Conservation (phyloP, 106 monocot species). For the Posidonia australis region DNA sequence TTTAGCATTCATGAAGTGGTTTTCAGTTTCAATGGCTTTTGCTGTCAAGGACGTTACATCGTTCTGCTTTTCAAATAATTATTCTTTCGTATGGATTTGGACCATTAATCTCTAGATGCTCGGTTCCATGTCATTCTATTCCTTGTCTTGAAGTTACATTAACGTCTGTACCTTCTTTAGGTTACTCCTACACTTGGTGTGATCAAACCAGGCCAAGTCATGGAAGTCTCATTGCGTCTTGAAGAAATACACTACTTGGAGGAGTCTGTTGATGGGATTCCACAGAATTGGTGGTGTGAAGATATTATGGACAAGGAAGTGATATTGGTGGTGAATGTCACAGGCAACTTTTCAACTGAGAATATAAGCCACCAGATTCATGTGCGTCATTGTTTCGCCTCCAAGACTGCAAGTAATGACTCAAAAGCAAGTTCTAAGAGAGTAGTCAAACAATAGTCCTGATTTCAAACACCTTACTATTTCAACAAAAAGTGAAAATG, state of each 20-base stretch:
- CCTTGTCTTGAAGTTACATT: too few relatives aligned
- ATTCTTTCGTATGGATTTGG: too few relatives aligned
- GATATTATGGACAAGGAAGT: slow-evolving; percentile 65
- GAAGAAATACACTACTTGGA: slow-evolving; percentile 53
- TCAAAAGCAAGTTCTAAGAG: not conserved
- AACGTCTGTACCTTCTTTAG: slow-evolving; percentile 16
- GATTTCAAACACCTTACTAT: too few relatives aligned
- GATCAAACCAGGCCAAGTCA: slow-evolving; percentile 43
- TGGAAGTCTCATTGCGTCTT: slow-evolving; percentile 55
- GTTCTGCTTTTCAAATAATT: too few relatives aligned
- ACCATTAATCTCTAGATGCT: too few relatives aligned
- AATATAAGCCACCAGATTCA: slow-evolving; percentile 33
- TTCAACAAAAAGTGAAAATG: too few relatives aligned
- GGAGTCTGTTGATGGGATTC: slow-evolving; percentile 58
- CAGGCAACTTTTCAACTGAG: slow-evolving; percentile 37
- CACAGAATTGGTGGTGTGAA: slow-evolving; percentile 70
- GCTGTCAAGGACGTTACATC: too few relatives aligned
- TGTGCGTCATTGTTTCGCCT: slow-evolving; percentile 35
- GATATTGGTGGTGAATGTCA: slow-evolving; percentile 39
- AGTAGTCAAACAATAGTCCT: too few relatives aligned
- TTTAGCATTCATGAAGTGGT: too few relatives aligned
- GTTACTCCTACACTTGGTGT: slow-evolving; percentile 61
- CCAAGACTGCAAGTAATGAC: slow-evolving; percentile 9
- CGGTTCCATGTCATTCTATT: too few relatives aligned
- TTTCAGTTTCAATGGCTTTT: too few relatives aligned